These are phyloP conservation scores for Erythrobasidium hasegawianum DNA, from an alignment of 1,284 basidiomycete species.

Conservation along the genomic window DNA sequence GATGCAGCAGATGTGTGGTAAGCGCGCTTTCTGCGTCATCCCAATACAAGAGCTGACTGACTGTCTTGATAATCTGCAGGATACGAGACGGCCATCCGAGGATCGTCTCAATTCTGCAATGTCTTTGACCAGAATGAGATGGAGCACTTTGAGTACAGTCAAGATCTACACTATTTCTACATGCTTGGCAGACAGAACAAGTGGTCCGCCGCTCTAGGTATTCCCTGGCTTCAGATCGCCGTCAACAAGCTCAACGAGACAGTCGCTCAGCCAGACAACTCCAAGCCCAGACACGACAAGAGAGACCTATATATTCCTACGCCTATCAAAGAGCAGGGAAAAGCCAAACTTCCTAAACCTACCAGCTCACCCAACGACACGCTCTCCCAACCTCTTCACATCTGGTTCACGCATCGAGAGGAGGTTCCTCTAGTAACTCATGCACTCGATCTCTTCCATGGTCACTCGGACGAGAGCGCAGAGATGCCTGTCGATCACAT, in stretches of 20 bases:
- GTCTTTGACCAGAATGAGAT: constrained; percentile 33
- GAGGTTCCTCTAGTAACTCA: constrained; percentile 52
- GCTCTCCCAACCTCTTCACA: constrained; percentile 48
- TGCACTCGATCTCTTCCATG: constrained; percentile 52
- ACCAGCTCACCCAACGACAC: constrained; percentile 39
- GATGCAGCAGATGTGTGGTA: constrained; percentile 39
- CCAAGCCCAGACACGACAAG: too few relatives aligned
- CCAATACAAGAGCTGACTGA: too few relatives aligned
- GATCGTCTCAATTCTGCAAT: constrained; percentile 29
- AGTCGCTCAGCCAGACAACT: too few relatives aligned
- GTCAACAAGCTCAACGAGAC: constrained; percentile 24
- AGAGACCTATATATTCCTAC: too few relatives aligned
- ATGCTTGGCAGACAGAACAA: constrained; percentile 20
- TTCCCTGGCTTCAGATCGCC: constrained; percentile 32
- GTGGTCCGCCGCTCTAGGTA: constrained; percentile 31
- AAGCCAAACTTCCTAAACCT: constrained; percentile 23
- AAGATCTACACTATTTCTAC: constrained; percentile 28
- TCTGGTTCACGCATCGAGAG: constrained; percentile 53
- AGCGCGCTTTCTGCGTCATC: too few relatives aligned
- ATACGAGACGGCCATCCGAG: constrained; percentile 33
- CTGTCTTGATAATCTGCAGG: constrained; percentile 41
- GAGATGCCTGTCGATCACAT: constrained; percentile 47
- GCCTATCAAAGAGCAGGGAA: background rate
- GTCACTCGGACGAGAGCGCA: constrained; percentile 42
- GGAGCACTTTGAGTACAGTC: constrained; percentile 32